A percentile compares a stretch with the other conserved stretches of the same genome.
phyloP scores from a whole-genome alignment of 2,329 filamentous ascomycete species.

The Fusarium tjaetaba region DNA sequence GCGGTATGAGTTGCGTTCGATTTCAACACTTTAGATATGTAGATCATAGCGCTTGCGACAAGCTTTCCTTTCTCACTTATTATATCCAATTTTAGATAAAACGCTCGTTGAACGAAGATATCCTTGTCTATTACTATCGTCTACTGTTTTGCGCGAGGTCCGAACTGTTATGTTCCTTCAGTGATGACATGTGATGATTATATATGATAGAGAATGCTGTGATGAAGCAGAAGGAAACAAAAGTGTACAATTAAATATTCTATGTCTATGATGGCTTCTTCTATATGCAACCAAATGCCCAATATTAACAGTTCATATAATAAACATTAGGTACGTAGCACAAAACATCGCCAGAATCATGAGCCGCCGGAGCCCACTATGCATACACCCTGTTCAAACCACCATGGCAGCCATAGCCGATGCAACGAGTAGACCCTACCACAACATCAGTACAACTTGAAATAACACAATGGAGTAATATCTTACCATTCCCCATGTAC shows the following conservation, averaged over 20 bases:
- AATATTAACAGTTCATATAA: neutral
- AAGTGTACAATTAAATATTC: neutral
- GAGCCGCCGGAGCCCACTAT: neutral
- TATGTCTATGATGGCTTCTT: neutral
- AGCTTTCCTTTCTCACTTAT: constrained; percentile 6
- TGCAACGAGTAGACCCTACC: constrained; percentile 38
- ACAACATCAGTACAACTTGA: constrained; percentile 2
- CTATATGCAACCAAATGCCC: neutral
- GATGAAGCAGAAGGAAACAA: neutral
- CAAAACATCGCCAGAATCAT: neutral
- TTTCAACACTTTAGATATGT: neutral
- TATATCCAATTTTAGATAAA: neutral
- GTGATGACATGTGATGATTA: neutral
- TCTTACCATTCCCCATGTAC: constrained; percentile 8
- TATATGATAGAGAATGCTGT: neutral
- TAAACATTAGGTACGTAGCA: neutral
- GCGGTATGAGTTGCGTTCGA: constrained; percentile 1
- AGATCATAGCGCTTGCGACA: constrained; percentile 12
- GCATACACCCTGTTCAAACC: constrained; percentile 38
- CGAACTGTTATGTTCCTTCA: neutral
- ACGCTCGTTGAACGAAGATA: neutral
- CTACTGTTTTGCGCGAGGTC: no score
- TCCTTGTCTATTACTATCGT: neutral
- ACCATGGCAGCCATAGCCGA: constrained; percentile 39
- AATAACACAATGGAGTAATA: neutral